These are phyloP conservation scores for Suillus weaverae DNA, from an alignment of 768 basidiomycete genomes.

Conservation along the genomic window DNA sequence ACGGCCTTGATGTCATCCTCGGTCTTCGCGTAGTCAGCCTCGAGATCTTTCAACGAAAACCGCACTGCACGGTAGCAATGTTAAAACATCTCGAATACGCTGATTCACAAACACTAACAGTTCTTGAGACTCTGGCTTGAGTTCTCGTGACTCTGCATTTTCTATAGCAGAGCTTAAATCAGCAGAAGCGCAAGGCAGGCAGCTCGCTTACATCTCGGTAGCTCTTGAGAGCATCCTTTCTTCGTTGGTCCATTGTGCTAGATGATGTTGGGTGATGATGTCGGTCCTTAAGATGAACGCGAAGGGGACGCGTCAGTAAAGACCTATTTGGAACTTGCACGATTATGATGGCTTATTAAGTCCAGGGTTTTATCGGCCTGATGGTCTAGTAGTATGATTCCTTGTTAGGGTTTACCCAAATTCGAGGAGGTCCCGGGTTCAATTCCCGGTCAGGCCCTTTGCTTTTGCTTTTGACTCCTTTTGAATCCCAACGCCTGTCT, in stretches of 20 bases:
- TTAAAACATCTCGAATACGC: not conserved
- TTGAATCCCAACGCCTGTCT: no score
- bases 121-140: constrained; percentile 89
- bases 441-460: constrained; percentile 55
- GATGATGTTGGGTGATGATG: constrained; percentile 47
- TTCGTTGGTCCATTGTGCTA: constrained; percentile 64
- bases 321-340: not conserved
- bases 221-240: constrained; percentile 69
- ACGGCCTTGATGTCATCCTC: constrained; percentile 99
- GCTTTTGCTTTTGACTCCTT: not conserved
- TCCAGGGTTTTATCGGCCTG: constrained; percentile 31
- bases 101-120: constrained; percentile 50
- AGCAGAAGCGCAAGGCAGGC: not conserved
- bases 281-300: constrained; percentile 19
- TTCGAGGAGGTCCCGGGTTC: constrained; percentile 63
- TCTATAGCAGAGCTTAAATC: constrained; percentile 49
- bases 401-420: constrained; percentile 44
- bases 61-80: constrained; percentile 58
- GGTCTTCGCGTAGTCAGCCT: constrained; percentile 89
- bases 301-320: constrained; percentile 10
- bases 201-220: constrained; percentile 66
- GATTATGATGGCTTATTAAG: not conserved
- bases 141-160: constrained; percentile 90
- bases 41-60: constrained; percentile 85
- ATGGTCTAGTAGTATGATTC: constrained; percentile 58